A percentile compares a stretch with the other conserved stretches of the same genome.
Evolutionary conservation across 1,139 yeast genomes (phyloP).

Genomic region (Candida tunisiensis): DNA sequence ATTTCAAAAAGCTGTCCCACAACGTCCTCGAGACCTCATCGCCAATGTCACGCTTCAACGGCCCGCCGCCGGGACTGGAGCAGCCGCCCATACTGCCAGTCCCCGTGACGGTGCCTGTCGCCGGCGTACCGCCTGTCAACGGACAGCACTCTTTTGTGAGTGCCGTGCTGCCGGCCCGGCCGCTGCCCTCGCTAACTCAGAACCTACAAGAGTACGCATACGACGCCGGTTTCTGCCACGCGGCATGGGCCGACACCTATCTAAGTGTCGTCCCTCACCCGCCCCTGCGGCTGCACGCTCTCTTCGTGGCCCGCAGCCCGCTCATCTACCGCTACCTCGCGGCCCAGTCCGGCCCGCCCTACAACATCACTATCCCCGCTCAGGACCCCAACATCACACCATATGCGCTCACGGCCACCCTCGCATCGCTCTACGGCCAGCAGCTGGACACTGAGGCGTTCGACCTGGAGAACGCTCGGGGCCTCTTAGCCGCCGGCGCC

Average conservation of each 20-base stretch:
- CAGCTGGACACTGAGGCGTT: conserved; percentile 5
- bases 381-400: conserved; percentile 36
- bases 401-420: conserved; percentile 14
- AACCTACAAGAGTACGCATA: conserved; percentile 16
- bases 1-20: no score
- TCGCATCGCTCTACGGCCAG: conserved; percentile 20
- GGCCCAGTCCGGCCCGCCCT: conserved; percentile 21
- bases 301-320: conserved; percentile 18
- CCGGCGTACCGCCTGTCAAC: no score
- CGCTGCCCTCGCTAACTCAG: no score
- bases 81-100: no score
- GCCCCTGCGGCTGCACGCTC: conserved; percentile 17
- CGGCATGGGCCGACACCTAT: conserved; percentile 21
- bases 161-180: no score
- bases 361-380: conserved; percentile 35
- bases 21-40: no score
- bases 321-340: conserved; percentile 13
- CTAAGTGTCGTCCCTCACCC: conserved; percentile 14
- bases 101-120: no score
- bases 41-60: no score
- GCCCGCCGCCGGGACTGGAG: no score
- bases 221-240: conserved; percentile 19
- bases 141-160: no score
- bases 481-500: conserved; percentile 16
- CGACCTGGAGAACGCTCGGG: conserved; percentile 12